Base-by-base conservation (phyloP, 2,329 filamentous ascomycete genomes). In the Chalaropsis thielavioides region DNA sequence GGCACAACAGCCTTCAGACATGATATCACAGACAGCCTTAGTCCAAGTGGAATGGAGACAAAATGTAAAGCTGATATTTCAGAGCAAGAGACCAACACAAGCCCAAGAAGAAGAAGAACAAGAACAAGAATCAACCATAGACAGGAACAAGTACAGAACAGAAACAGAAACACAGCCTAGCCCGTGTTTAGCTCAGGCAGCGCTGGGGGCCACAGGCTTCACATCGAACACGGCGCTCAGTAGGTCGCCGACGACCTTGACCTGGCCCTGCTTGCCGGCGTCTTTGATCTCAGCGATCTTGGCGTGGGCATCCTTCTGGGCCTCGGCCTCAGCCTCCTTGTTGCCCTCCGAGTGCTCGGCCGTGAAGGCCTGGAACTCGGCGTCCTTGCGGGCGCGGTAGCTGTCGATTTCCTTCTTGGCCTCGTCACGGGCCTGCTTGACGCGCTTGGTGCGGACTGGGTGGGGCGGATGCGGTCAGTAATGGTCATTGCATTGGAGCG, bases 321-420 rank as follows among this genome's bases (percentile, higher is more conserved):
- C 92, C 75, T 90, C 76, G 54, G 84, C 81, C 75, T 92, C 88
- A 69, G 89, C 88, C 70, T 85, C 81, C 73, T 84, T 78, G 82
- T 96, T 96, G 72, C 92, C 92, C 75, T 89, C 89, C 71, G 89
- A 87, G 79, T 99, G 92, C 92, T 97, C 79, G 69, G 90, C 82
- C 80, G 97, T 91, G 72, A 95, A 97, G 74, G 88, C 87, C 81
- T 94, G 92, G 80, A 91, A 97, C 76, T 97, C 92, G 43, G 89
- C 83, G 73, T 99, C 94, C 80, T 96, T 99, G 71, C 87, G 78
- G 72, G 86, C 83, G 75, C 86, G 85, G 81, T 99, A 97, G 65
- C 90, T 88, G 70, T 96, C 89, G 73, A 99, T 96, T 76, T 99
- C 92, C 78, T 95, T 95, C 79, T 96, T 95, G 68, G 94, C 94